Base-by-base conservation (phyloP, 2,329 filamentous ascomycete genomes). In the Fusarium camptoceras region DNA sequence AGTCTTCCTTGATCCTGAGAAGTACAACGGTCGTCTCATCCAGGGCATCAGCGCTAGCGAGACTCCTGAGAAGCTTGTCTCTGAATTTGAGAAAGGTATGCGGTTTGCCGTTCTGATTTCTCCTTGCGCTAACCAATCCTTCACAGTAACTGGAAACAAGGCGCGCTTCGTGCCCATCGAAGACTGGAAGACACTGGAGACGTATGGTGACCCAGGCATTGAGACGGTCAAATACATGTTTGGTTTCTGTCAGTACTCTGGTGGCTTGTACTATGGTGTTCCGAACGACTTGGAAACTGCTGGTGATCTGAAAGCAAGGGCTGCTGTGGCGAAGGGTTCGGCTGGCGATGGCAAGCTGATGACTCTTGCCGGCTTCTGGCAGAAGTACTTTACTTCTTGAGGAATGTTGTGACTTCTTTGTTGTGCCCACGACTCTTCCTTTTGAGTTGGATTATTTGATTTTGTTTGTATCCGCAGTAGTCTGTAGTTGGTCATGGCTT, bases 1-100 rank as follows among this genome's bases (percentile, higher is more conserved):
- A 5, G 74, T 83, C 6, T 80, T 84, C 20, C 75, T 84, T 10
- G 75, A 78, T 15, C 82, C 82, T 1, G 73, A 74, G 46, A 75
- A 76, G 41, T 81, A 79, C 73, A 78, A 78, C 62, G 77, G 79
- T 2, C 70, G 66, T 6, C 68, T 81, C 1, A 66, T 83, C 0
- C 82, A 83, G 16, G 81, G 76, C 2, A 73, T 80, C 43, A 83
- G 82, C 63, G 70, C 77, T 24, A 75, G 79, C 11, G 64, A 65
- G 10, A 77, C 75, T 1, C 73, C 79, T 8, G 75, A 77, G 3
- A 61, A 78, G 18, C 56, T 80, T 6, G 71, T 78, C 0, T 63
- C 70, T 5, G 73, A 64, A 1, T 83, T 83, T 65, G 71, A 79
- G 51, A 77, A 77, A 48, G 70, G 76, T 77, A 55, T 25, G 55